Evolutionary conservation across 2,329 filamentous ascomycete genomes (phyloP).

Genomic region (Exophiala sideris): DNA sequence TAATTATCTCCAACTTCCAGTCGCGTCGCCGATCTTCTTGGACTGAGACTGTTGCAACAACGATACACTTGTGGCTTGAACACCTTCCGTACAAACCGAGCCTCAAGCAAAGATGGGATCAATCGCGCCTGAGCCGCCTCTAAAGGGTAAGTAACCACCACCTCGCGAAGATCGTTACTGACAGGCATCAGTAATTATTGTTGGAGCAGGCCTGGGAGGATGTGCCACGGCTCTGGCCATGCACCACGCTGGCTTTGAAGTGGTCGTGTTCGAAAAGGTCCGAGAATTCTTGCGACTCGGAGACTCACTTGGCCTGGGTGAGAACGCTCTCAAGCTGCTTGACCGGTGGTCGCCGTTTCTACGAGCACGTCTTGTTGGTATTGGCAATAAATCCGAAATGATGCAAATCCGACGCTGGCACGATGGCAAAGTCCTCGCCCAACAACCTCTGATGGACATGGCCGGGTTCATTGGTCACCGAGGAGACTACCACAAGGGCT

Average conservation of each 20-base stretch:
- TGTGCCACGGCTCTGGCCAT: slow-evolving; percentile 63
- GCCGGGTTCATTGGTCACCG: slow-evolving; percentile 59
- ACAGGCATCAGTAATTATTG: slow-evolving; percentile 17
- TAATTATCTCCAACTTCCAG: too few species aligned
- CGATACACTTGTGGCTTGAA: not conserved
- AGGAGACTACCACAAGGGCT: slow-evolving; percentile 58
- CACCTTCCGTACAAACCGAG: not conserved
- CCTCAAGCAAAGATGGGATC: slow-evolving; percentile 16
- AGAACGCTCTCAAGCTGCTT: slow-evolving; percentile 31
- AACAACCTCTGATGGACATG: slow-evolving; percentile 33
- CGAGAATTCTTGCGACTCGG: slow-evolving; percentile 45
- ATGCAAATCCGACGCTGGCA: slow-evolving; percentile 36
- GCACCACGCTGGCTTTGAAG: slow-evolving; percentile 58
- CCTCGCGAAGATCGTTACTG: not conserved
- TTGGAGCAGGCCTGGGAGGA: slow-evolving; percentile 54
- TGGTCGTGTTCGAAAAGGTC: slow-evolving; percentile 52
- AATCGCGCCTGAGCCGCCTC: slow-evolving; percentile 11
- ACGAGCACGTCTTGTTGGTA: slow-evolving; percentile 53
- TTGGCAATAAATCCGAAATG: slow-evolving; percentile 29
- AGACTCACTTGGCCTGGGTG: slow-evolving; percentile 35
- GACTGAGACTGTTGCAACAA: not conserved
- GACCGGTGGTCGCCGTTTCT: slow-evolving; percentile 35
- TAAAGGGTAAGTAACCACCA: slow-evolving; percentile 14
- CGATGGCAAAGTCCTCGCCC: slow-evolving; percentile 35
- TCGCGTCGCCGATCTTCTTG: not conserved